Evolutionary conservation across 2,329 filamentous ascomycete genomes (phyloP).

Genomic region (Ophiostoma quercus): DNA sequence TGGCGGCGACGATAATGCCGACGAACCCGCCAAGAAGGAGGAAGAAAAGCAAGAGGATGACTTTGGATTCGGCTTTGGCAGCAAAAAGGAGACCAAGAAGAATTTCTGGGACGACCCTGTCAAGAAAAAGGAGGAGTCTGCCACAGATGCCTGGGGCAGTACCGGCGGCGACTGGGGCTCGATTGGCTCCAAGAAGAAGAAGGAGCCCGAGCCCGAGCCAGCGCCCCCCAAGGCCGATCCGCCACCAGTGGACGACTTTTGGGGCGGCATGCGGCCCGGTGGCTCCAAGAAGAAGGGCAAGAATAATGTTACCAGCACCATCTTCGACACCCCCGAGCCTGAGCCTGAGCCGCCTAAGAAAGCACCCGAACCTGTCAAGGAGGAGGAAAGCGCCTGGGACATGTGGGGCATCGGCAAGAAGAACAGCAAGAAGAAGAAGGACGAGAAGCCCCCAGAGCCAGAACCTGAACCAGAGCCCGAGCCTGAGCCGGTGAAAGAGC

Average conservation of each 20-base stretch:
- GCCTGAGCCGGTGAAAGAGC: neutral
- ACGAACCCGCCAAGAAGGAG: conserved; percentile 29
- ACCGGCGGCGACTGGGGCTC: conserved; percentile 35
- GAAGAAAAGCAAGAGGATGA: conserved; percentile 33
- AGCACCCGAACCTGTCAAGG: conserved; percentile 21
- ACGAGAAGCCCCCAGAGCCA: conserved; percentile 9
- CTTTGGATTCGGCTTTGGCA: conserved; percentile 34
- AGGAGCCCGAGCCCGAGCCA: conserved; percentile 32
- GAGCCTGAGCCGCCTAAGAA: conserved; percentile 21
- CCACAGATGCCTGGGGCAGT: conserved; percentile 33
- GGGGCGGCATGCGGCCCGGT: conserved; percentile 26
- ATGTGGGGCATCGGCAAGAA: conserved; percentile 41
- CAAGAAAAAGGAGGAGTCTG: conserved; percentile 38
- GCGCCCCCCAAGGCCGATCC: conserved; percentile 29
- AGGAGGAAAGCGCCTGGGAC: conserved; percentile 37
- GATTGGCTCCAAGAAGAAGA: conserved; percentile 42
- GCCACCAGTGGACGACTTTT: conserved; percentile 27
- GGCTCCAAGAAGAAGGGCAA: conserved; percentile 39
- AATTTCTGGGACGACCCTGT: conserved; percentile 26
- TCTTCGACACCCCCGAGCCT: conserved; percentile 21
- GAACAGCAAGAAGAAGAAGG: conserved; percentile 32
- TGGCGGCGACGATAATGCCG: conserved; percentile 39
- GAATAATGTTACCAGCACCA: conserved; percentile 27
- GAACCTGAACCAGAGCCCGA: conserved; percentile 19
- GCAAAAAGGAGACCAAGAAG: conserved; percentile 37